Evolutionary conservation across 202 grass and related monocot species (phyloP), one percentile per base, ranked within the genome.

Genomic region (Schoenoplectus tabernaemontani): DNA sequence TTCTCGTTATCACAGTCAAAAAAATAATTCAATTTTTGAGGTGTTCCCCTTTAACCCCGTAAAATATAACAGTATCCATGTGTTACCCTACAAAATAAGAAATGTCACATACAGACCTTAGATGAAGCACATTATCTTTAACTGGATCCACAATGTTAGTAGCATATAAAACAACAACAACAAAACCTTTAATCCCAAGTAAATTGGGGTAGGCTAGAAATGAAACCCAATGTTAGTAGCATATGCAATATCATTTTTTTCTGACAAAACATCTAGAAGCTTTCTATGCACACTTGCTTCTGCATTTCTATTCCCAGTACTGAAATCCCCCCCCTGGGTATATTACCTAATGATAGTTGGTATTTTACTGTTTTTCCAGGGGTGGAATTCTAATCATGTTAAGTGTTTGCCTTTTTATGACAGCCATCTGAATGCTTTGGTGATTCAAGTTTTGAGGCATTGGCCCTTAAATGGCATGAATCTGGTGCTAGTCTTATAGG

Each of bases 401-500:
- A 42, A 22, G 44, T 59, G 19, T 78, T 51, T 34, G 16, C 26
- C 47, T 17, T 48, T 82, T 82, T 26, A 30, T 64, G 46, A 13
- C 84, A 92, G 89, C 76, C 81, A 13, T 76, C 73, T 0, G 86
- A 92, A 43, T 90, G 93, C 76, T 86, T 90, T 10, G 86, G 79
- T 0, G 89, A 92, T 69, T 77, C 84, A 80, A 87, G 84, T 64
- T 92, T 96, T 16, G 93, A 96, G 39, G 79, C 37, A 37, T 83
- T 96, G 57, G 87, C 85, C 4, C 86, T 78, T 58, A 85, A 74
- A 64, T 96, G 89, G 92, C 76, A 81, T 63, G 92, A 87, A 77
- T 83, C 85, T 43, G 89, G 92, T 23, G 89, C 92, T n/a, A 92
- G 81, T 78, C 84, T 96, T 39, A 71, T 96, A 0, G 89, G 89